Evolutionary conservation across 2,329 filamentous ascomycete species (phyloP).

Genomic region (Amauroascus verrucosus): DNA sequence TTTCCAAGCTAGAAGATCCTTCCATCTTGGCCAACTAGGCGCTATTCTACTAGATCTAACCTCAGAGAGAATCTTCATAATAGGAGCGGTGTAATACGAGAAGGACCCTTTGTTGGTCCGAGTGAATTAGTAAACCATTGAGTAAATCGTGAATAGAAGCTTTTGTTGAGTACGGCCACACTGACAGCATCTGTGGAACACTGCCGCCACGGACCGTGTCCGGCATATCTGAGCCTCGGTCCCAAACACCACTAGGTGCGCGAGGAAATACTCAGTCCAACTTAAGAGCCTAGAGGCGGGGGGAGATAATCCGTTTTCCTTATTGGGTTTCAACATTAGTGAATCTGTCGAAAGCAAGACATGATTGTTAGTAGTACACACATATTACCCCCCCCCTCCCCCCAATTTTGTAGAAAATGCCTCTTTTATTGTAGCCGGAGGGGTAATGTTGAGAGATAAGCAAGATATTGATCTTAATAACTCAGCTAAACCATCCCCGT

Average conservation of each 20-base stretch:
- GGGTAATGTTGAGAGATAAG: no score
- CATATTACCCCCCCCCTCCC: no score
- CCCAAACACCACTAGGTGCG: neutral
- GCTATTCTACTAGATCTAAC: no score
- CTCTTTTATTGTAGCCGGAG: no score
- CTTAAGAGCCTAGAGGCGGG: neutral
- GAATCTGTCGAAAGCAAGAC: neutral
- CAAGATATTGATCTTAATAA: no score
- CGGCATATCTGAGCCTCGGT: neutral
- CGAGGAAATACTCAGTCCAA: neutral
- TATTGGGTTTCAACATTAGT: neutral
- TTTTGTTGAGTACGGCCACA: neutral
- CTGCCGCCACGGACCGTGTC: neutral
- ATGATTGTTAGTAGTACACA: neutral
- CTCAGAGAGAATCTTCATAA: no score
- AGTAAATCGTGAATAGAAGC: neutral
- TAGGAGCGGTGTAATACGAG: no score
- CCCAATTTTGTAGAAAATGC: no score
- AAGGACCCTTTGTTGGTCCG: neutral
- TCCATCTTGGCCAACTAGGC: no score
- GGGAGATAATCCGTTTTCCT: neutral
- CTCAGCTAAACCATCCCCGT: no score
- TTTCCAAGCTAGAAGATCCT: no score
- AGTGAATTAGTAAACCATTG: neutral
- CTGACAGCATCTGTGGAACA: slow-evolving; percentile 2